These are phyloP conservation scores for Plenodomus biglobosus DNA, from an alignment of 2,329 filamentous ascomycete genomes.

Conservation along the genomic window DNA sequence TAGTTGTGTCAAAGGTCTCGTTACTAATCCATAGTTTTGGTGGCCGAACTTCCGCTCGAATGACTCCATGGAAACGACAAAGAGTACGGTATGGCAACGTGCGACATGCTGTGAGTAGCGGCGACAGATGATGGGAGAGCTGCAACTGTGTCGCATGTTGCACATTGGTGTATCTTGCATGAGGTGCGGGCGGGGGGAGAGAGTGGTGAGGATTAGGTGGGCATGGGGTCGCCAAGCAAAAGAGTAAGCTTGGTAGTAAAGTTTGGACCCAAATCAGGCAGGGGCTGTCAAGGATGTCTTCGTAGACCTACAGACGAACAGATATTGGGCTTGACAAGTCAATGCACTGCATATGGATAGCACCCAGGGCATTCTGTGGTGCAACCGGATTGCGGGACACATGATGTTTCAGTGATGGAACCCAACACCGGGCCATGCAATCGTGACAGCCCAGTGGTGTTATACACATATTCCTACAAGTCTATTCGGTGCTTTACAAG, in stretches of 20 bases:
- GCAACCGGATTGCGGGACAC: slow-evolving; percentile 2
- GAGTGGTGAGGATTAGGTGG: neutral
- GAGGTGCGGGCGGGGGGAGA: no score
- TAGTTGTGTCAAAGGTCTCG: neutral
- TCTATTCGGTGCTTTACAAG: neutral
- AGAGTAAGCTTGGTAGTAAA: neutral
- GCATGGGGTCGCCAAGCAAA: slow-evolving; percentile 8
- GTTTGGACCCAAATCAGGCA: slow-evolving; percentile 2
- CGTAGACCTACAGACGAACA: neutral
- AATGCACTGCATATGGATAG: neutral
- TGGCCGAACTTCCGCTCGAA: neutral
- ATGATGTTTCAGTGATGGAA: slow-evolving; percentile 1
- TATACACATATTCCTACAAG: slow-evolving; percentile 24
- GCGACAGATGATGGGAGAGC: neutral
- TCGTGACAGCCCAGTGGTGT: slow-evolving; percentile 3
- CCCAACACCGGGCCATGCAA: slow-evolving; percentile 6
- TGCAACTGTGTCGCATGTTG: neutral
- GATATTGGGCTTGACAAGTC: neutral
- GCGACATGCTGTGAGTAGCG: neutral
- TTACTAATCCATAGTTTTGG: neutral
- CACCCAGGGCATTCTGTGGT: neutral
- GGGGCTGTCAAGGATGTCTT: neutral
- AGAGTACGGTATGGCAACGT: neutral
- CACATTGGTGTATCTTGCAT: neutral
- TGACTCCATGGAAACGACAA: neutral